Evolutionary conservation across 495 filamentous ascomycete species (phyloP).

Genomic region (Annulohypoxylon nitens): DNA sequence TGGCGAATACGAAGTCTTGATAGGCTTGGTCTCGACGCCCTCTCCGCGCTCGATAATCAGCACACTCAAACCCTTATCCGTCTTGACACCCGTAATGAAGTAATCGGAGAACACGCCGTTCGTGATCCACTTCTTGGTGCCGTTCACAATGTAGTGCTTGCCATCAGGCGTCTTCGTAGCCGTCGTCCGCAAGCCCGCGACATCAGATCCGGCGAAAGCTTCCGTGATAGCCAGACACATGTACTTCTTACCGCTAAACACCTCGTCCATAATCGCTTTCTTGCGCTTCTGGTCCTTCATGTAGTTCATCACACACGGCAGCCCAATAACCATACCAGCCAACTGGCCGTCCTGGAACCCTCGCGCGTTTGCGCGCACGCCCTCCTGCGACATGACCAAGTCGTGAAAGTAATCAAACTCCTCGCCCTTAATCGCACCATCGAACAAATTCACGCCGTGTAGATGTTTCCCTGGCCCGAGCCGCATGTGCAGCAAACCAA

Average conservation of each 20-base stretch:
- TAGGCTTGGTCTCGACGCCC: conserved; percentile 77
- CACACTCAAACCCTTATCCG: conserved; percentile 84
- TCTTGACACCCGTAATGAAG: conserved; percentile 85
- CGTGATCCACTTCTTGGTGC: conserved; percentile 95
- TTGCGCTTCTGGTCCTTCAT: conserved; percentile 74
- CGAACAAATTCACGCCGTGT: conserved; percentile 74
- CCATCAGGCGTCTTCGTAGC: conserved; percentile 85
- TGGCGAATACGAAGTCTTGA: conserved; percentile 89
- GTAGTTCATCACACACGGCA: conserved; percentile 87
- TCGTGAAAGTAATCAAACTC: conserved; percentile 93
- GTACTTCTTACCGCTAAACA: conserved; percentile 85
- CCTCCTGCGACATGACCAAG: conserved; percentile 80
- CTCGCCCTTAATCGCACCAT: conserved; percentile 78
- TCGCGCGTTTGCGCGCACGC: conserved; percentile 75
- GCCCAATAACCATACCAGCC: conserved; percentile 86
- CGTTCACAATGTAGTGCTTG: conserved; percentile 87
- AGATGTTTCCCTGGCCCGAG: conserved; percentile 87
- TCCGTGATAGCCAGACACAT: conserved; percentile 91
- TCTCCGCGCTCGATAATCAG: conserved; percentile 80
- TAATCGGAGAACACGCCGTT: conserved; percentile 88
- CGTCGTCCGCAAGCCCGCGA: conserved; percentile 84
- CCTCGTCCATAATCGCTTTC: conserved; percentile 75
- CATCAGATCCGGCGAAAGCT: conserved; percentile 89
- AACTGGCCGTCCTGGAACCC: conserved; percentile 73
- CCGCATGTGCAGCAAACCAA: conserved; percentile 83